phyloP scores from a whole-genome alignment of 2,329 filamentous ascomycete species.

The Geosmithia putterillii region DNA sequence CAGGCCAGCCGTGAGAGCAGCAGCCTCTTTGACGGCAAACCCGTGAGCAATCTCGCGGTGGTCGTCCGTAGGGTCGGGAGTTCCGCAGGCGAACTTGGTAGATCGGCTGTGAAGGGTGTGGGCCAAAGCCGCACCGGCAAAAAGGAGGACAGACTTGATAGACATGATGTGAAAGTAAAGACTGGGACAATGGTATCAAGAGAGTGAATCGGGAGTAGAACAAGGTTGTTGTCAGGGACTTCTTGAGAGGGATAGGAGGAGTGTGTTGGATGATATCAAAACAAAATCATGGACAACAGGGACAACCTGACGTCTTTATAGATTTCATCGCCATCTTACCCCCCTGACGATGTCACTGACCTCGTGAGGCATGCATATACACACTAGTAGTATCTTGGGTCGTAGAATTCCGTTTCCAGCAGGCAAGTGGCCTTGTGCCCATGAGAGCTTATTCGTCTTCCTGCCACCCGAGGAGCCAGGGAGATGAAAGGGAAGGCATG shows the following conservation, averaged over 20 bases:
- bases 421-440: neutral
- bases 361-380: neutral
- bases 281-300: no score
- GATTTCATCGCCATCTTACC: neutral
- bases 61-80: constrained; percentile 1
- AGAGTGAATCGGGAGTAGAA: no score
- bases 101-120: constrained; percentile 1
- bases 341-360: neutral
- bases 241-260: no score
- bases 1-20: constrained; percentile 4
- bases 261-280: no score
- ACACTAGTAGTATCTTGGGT: neutral
- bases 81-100: constrained; percentile 1
- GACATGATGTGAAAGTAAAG: constrained; percentile 4
- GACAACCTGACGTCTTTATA: neutral
- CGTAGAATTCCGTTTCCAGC: neutral
- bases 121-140: constrained; percentile 1
- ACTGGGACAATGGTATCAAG: neutral
- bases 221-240: no score
- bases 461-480: no score
- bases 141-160: constrained; percentile 5
- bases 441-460: neutral
- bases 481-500: neutral
- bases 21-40: constrained; percentile 3
- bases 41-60: neutral